Evolutionary conservation across 768 basidiomycete species (phyloP), one percentile per base, ranked within the genome.

Genomic region (Stropharia rugosoannulata): DNA sequence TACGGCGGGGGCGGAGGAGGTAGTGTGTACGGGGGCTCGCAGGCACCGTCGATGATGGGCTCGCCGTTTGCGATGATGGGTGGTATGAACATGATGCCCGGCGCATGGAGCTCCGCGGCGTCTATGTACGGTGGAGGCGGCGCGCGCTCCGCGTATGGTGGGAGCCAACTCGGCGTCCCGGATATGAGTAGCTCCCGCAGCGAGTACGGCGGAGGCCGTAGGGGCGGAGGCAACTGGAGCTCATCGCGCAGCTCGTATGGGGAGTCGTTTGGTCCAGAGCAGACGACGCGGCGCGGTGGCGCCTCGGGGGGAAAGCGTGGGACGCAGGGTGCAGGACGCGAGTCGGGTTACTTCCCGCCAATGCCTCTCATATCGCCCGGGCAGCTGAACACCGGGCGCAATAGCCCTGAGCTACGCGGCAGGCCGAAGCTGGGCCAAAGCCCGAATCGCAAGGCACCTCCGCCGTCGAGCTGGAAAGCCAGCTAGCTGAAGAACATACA

Each of bases 201-300:
- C 64, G 85, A 85, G 51, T 85, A 82, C 63, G 74, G 75, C 15
- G 71, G 66, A 18, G 72, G 69, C 0, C 66, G 73, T 5, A 72
- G 70, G 13, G 74, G 70, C 15, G 70, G 71, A 5, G 73, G 74
- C 9, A 84, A 81, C 71, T 81, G 80, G 80, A 76, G 64, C 57
- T 77, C 79, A 18, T 80, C 87, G 41, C 78, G 79, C 61, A 91
- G 86, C 62, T 84, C 81, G 45, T 91, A 91, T 62, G 91, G 89
- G 11, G 87, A 87, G 57, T 67, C 79, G 7, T 83, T 85, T 64
- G 80, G 82, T 7, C 75, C 80, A 8, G 60, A 64, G 22, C 56
- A 55, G 39, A 38, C 49, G 15, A 52, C 49, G n/a, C 58, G 63
- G 35, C 61, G 44, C 13, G 49, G 42, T 18, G 56, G 39, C 29